Conservation (phyloP, 176 grass and related monocot species). For the Zoysia japonica region DNA sequence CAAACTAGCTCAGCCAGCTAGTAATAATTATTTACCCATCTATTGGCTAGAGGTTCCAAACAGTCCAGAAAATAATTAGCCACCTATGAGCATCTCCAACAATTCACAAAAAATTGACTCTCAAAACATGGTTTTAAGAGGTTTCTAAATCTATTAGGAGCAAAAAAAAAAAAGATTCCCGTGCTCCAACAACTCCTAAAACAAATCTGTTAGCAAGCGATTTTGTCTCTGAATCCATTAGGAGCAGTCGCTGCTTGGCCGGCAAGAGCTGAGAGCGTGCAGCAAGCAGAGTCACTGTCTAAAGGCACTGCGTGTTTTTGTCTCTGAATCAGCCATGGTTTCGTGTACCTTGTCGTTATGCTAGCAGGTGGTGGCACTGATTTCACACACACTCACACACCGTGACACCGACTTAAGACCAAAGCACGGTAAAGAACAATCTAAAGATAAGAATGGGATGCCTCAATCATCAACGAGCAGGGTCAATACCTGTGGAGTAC, state of each 20-base stretch:
- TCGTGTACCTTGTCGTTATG: not conserved
- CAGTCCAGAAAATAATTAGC: no score
- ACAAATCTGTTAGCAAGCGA: no score
- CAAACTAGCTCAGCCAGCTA: no score
- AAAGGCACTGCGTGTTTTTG: not conserved
- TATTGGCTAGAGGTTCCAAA: no score
- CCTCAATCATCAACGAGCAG: conserved; percentile 2
- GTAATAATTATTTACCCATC: no score
- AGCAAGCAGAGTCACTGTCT: conserved; percentile 1
- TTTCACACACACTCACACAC: not conserved
- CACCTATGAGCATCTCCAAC: no score
- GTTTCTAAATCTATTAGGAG: no score
- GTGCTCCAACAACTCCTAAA: no score
- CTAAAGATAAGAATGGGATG: not conserved
- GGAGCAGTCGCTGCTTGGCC: not conserved
- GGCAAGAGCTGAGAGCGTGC: not conserved
- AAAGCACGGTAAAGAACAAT: not conserved
- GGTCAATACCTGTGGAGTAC: not conserved
- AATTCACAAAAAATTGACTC: no score
- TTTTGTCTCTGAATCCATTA: no score
- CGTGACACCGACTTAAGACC: not conserved
- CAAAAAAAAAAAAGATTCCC: no score
- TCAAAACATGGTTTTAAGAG: no score
- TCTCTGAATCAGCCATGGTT: conserved; percentile 8
- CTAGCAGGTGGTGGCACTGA: not conserved